Evolutionary conservation across 2,329 filamentous ascomycete species (phyloP), one percentile per base, ranked within the genome.

Genomic region (Diaporthe australafricana): DNA sequence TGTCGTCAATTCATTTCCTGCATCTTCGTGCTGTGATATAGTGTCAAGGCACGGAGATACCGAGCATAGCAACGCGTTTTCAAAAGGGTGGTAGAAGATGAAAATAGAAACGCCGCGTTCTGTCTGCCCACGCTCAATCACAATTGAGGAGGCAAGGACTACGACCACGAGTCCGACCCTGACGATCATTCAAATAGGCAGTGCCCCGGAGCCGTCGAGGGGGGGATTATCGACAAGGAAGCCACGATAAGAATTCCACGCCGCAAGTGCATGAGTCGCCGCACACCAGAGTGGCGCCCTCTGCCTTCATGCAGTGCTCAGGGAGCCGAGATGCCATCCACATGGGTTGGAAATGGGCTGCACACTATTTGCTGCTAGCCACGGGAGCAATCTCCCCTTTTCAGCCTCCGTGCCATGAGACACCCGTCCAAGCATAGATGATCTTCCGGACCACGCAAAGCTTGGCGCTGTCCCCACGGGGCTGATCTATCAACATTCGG

Each of bases 401-500:
- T 48, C 2, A 30, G 38, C 42, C 3, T 48, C n/a, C 42, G 7
- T n/a, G 12, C 60, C 27, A 48, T 45, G 40, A 32, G 25, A 16
- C 40, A 62, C 60, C 38, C 56, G 5, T 40, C 38, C 17, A 20
- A 35, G 12, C 27, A 22, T 48, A 48, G n/a, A 32, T n/a, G 45
- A 65, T 65, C 45, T 38, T 48, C 42, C 42, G 5, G 42, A 45
- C 38, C 27, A 50, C 38, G n/a, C 45, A 65, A 65, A 50, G 60
- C 60, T 65, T 65, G 60, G 60, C 60, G 25, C 22, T 50, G 45
- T 65, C 60, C 60, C 60, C 60, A 65, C 27, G 60, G 60, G 60
- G 60, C 42, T 63, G 60, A 63, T 63, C 60, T 48, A 48, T 63
- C 42, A 63, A 17, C 60, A n/a, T 48, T 63, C 60, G 60, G 60